Conservation (phyloP, 108 stramenopile species). For the Mediolabrus comicus region DNA sequence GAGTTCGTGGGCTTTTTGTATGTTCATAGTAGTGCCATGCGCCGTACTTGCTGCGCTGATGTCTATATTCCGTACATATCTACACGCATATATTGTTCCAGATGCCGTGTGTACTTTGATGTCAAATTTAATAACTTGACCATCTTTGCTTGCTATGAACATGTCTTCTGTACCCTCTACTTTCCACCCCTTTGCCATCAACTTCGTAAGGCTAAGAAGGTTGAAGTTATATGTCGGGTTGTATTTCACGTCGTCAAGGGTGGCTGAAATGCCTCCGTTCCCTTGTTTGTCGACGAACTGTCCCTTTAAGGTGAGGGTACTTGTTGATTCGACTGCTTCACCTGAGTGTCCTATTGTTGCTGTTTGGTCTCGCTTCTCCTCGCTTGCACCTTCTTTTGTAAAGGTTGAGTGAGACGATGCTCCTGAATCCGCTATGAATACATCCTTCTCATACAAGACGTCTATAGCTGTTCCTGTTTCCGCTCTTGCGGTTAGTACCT, state of each 20-base stretch:
- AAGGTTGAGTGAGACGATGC: background rate
- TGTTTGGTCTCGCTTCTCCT: background rate
- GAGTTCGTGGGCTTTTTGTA: conserved; percentile 16
- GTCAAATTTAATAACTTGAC: conserved; percentile 11
- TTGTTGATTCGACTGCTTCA: background rate
- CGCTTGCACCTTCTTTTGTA: background rate
- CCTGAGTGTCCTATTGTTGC: background rate
- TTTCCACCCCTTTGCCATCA: conserved; percentile 14
- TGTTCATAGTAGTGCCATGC: background rate
- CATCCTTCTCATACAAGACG: background rate
- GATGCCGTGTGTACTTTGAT: conserved; percentile 11
- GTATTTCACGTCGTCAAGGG: background rate
- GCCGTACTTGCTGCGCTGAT: background rate
- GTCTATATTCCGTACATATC: background rate
- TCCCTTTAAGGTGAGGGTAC: background rate
- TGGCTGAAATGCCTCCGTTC: background rate
- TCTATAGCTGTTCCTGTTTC: background rate
- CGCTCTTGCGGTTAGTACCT: background rate
- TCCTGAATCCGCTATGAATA: background rate
- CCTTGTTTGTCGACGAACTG: background rate
- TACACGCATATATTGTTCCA: conserved; percentile 8
- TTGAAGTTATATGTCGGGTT: conserved; percentile 7
- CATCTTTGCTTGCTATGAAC: conserved; percentile 5
- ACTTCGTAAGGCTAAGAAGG: conserved; percentile 9
- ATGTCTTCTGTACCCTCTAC: conserved; percentile 1